phyloP scores from a whole-genome alignment of 345 rosid genomes.

The Euphorbia lathyris region DNA sequence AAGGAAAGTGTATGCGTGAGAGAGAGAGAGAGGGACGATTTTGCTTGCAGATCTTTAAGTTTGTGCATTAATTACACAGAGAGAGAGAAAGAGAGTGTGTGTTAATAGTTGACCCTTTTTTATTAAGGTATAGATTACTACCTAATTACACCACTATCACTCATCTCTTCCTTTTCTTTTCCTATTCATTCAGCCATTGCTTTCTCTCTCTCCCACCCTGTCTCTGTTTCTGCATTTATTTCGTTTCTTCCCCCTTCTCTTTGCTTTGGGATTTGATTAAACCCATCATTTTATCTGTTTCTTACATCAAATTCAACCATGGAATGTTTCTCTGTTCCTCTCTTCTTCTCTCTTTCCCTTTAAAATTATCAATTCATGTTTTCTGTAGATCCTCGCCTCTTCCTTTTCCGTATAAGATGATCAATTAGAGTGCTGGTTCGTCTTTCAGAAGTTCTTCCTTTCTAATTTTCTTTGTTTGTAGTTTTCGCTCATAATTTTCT shows the following conservation, averaged over 20 bases:
- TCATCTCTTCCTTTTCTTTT: neutral
- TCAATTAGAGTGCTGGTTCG: neutral
- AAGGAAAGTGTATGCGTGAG: neutral
- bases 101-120: slow-evolving; percentile 25
- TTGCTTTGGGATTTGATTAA: neutral
- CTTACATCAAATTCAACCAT: neutral
- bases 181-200: neutral
- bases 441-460: neutral
- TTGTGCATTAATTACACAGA: slow-evolving; percentile 34
- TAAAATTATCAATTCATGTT: neutral
- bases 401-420: neutral
- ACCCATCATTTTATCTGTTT: neutral
- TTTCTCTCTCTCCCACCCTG: slow-evolving; percentile 11
- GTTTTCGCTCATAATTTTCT: neutral
- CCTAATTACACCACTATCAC: slow-evolving; percentile 24
- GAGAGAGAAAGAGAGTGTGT: neutral
- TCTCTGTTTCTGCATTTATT: slow-evolving; percentile 15
- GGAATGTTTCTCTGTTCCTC: no score
- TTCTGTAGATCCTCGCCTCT: neutral
- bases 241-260: neutral
- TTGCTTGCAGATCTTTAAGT: slow-evolving; percentile 20
- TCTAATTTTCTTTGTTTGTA: neutral
- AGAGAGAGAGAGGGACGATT: neutral
- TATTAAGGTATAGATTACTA: slow-evolving; percentile 15
- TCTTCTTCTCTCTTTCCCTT: slow-evolving; percentile 7